phyloP scores from a whole-genome alignment of 2,329 filamentous ascomycete species.

The Didymella lethalis region DNA sequence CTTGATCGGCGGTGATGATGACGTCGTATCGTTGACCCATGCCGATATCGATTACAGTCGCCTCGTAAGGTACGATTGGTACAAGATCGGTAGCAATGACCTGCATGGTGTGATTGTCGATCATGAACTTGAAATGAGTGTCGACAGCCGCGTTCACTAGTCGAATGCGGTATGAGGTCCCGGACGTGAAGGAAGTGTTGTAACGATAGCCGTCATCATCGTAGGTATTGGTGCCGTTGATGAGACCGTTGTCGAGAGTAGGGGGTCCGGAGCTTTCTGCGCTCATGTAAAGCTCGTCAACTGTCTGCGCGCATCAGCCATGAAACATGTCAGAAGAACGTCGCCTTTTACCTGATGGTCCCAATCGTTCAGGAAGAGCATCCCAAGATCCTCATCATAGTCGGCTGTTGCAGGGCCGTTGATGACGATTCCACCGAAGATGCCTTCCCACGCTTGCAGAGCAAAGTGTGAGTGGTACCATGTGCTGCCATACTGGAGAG shows the following conservation, averaged over 20 bases:
- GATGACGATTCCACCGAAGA: conserved; percentile 53
- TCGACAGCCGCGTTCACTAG: conserved; percentile 55
- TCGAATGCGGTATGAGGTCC: conserved; percentile 53
- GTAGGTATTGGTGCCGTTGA: conserved; percentile 56
- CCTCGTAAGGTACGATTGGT: conserved; percentile 53
- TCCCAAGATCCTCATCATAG: conserved; percentile 56
- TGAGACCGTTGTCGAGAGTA: conserved; percentile 53
- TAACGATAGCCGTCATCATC: conserved; percentile 45
- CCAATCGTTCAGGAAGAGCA: conserved; percentile 56
- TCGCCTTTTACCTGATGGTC: conserved; percentile 10
- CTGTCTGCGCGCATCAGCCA: conserved; percentile 34
- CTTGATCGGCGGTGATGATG: conserved; percentile 46
- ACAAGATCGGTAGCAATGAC: conserved; percentile 56
- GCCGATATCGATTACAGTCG: conserved; percentile 50
- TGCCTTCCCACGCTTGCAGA: conserved; percentile 52
- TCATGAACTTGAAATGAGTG: conserved; percentile 53
- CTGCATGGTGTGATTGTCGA: conserved; percentile 55
- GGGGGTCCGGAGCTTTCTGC: conserved; percentile 43
- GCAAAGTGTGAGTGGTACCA: conserved; percentile 56
- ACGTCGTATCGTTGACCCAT: conserved; percentile 54
- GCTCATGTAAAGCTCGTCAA: conserved; percentile 45
- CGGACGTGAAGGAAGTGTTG: conserved; percentile 48
- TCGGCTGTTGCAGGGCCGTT: conserved; percentile 51
- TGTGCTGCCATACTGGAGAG: conserved; percentile 48
- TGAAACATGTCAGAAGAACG: not conserved